Evolutionary conservation across 2,329 filamentous ascomycete genomes (phyloP).

Genomic region (Nothophoma quercina): DNA sequence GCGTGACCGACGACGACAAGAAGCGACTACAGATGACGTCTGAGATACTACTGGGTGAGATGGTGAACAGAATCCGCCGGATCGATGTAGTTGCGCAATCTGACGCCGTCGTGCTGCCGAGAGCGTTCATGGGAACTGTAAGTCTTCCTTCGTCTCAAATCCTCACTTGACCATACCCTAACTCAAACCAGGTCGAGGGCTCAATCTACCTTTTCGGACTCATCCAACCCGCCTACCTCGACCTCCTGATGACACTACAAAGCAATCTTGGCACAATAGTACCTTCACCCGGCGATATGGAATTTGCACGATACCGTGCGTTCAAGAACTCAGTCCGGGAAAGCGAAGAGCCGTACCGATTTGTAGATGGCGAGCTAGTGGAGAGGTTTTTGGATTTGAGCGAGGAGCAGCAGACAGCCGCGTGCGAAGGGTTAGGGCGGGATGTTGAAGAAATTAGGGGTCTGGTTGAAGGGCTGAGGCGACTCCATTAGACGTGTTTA

Average conservation of each 20-base stretch:
- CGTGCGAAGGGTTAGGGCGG: conserved; percentile 62
- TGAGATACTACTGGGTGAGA: conserved; percentile 87
- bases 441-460: conserved; percentile 65
- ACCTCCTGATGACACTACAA: conserved; percentile 85
- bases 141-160: conserved; percentile 42
- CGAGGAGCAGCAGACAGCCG: conserved; percentile 63
- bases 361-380: conserved; percentile 90
- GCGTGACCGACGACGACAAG: conserved; percentile 77
- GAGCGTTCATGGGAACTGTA: conserved; percentile 89
- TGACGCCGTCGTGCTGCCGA: conserved; percentile 75
- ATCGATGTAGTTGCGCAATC: conserved; percentile 72
- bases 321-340: conserved; percentile 77
- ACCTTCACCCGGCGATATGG: conserved; percentile 73
- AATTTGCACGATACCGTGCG: conserved; percentile 81
- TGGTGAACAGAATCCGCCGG: conserved; percentile 86
- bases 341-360: conserved; percentile 79
- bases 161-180: conserved; percentile 6
- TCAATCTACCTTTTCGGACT: conserved; percentile 88
- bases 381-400: conserved; percentile 81
- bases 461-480: conserved; percentile 64
- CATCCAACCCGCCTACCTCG: conserved; percentile 74
- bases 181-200: conserved; percentile 74
- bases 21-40: conserved; percentile 75
- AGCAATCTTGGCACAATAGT: conserved; percentile 71
- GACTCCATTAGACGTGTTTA: conserved; percentile 49